Base-by-base conservation (phyloP, 176 grass and related monocot species). In the Phyllostachys edulis region DNA sequence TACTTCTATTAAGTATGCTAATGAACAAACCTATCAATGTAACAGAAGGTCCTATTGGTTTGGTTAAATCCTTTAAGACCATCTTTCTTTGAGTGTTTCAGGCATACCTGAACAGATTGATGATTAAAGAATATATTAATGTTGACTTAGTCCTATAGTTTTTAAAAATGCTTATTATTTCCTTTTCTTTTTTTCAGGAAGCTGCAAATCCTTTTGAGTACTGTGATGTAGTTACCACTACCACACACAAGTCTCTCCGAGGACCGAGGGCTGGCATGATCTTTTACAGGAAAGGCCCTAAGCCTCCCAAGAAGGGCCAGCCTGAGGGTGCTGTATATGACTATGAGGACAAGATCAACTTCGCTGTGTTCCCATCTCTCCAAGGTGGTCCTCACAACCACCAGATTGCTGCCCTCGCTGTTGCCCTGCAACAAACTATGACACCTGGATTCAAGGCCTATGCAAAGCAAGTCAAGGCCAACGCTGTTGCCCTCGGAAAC, bases 341-440 rank as follows among this genome's bases (percentile, higher is more conserved):
- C 67, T 99, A 92, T 3, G 96, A 99, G 79, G 96, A 99, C 63
- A 99, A 91, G 41, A 84, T 99, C 59, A 96, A 99, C 88, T 99
- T 99, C 51, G 62, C 96, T 1, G 96, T 99, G 34, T 99, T 99
- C 75, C 96, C 96, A n/a, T 93, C 96, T 17, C 93, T 99, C n/a
- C 96, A 99, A 73, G 96, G 96, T 76, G 96, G 96, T 4, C 96
- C 96, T 67, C 96, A 99, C 86, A 99, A 99, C 84, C 96, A 99
- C 80, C 96, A 99, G 84, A 99, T 99, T 79, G 96, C 91, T 46
- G 96, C 96, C 56, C 79, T 99, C 62, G 91, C 96, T 41, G 96
- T 99, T 37, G 96, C 93, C n/a, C 86, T 99, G 70, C 90, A 96
- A 42, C 96, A 99, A 76, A 87, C 93, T 14, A 77, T 70, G 72